A percentile compares a stretch with the other conserved stretches of the same genome.
Conservation (phyloP, 1,284 basidiomycete genomes). For the Microbotryum scabiosae region DNA sequence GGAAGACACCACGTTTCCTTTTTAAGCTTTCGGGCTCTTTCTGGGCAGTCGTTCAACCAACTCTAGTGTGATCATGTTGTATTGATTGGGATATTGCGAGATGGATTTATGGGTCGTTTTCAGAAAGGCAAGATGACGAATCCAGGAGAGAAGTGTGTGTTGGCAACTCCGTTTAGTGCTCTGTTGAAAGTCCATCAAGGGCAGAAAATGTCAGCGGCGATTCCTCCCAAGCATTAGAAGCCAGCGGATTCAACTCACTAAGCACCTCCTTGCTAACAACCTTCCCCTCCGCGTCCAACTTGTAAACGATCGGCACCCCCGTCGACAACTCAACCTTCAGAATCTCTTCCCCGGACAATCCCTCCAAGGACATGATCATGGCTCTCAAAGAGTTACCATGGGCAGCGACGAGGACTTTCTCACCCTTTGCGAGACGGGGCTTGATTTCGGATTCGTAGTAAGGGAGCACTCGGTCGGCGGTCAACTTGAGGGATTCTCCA, state of each 20-base stretch:
- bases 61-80: not conserved
- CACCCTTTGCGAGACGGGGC: slow-evolving; percentile 40
- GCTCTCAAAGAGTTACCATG: slow-evolving; percentile 43
- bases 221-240: too few relatives aligned
- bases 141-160: too few relatives aligned
- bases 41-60: not conserved
- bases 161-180: too few relatives aligned
- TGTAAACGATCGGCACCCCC: slow-evolving; percentile 44
- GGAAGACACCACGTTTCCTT: not conserved
- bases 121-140: too few relatives aligned
- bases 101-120: too few relatives aligned
- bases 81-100: too few relatives aligned
- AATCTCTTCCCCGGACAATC: slow-evolving; percentile 40
- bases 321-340: slow-evolving; percentile 43
- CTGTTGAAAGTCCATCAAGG: too few relatives aligned
- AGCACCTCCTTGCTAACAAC: not conserved
- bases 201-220: too few relatives aligned
- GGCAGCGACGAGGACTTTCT: slow-evolving; percentile 43
- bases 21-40: not conserved
- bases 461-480: slow-evolving; percentile 42
- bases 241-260: too few relatives aligned
- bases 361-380: slow-evolving; percentile 43
- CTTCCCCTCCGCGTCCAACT: slow-evolving; percentile 34
- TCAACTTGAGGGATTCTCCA: slow-evolving; percentile 43
- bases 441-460: slow-evolving; percentile 43